Evolutionary conservation across 2,329 filamentous ascomycete species (phyloP).

Genomic region (Zasmidium cellare): DNA sequence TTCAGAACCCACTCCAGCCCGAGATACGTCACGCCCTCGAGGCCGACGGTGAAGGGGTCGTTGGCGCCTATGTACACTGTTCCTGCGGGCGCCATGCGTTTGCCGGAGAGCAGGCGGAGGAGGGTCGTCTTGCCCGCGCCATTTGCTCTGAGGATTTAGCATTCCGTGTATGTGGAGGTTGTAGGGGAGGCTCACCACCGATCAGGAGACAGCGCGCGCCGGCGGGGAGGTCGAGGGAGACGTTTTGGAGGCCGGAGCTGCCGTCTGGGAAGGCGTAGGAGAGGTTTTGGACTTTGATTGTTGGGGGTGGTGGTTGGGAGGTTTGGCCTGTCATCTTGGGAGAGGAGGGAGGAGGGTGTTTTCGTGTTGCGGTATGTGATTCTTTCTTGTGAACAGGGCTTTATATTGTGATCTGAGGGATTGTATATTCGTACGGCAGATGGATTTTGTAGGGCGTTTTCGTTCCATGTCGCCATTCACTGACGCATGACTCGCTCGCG

Average conservation of each 20-base stretch:
- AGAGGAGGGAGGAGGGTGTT: not conserved
- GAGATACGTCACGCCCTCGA: conserved; percentile 95
- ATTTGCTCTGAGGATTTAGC: conserved; percentile 62
- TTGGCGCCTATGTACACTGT: conserved; percentile 77
- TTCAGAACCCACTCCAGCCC: conserved; percentile 98
- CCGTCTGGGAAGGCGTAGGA: conserved; percentile 89
- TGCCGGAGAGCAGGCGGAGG: conserved; percentile 89
- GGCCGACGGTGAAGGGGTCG: conserved; percentile 86
- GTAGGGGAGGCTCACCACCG: conserved; percentile 58
- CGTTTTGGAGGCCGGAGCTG: conserved; percentile 71
- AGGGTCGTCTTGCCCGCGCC: conserved; percentile 97
- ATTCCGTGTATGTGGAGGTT: conserved; percentile 15
- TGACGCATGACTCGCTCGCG: not conserved
- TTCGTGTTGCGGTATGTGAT: not conserved
- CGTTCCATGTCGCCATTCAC: not conserved
- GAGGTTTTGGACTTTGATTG: conserved; percentile 72
- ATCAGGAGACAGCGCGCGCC: conserved; percentile 87
- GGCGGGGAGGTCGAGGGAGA: conserved; percentile 74
- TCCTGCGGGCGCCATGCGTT: conserved; percentile 78
- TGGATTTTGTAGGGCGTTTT: too few species aligned
- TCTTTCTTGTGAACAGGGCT: too few species aligned
- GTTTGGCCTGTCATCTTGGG: conserved; percentile 28
- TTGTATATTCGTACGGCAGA: too few species aligned
- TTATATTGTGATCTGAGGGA: not conserved
- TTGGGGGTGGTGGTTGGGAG: conserved; percentile 47